Conservation (phyloP, 139 green algal species). For the Tetratostichococcus sp. region DNA sequence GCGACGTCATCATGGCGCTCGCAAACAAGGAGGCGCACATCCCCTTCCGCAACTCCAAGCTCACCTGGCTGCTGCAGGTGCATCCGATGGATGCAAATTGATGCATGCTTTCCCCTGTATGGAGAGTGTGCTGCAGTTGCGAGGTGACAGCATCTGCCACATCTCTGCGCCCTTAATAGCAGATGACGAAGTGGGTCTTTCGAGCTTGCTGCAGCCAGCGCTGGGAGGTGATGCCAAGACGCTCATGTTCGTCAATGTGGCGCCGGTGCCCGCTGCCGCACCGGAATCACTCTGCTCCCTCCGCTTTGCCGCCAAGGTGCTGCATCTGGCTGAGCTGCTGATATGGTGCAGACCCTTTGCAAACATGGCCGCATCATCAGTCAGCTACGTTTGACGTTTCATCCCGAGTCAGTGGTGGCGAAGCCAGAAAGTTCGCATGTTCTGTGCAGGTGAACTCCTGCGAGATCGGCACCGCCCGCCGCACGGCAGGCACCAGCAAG, state of each 20-base stretch:
- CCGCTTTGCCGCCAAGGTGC: conserved; percentile 85
- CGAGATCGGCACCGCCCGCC: conserved; percentile 48
- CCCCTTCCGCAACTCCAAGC: conserved; percentile 86
- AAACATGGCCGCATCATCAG: no score
- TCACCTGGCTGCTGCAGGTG: conserved; percentile 81
- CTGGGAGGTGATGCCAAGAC: conserved; percentile 86
- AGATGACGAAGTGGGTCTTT: no score
- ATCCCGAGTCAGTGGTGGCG: no score
- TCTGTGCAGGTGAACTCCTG: conserved; percentile 55
- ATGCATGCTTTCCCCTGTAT: no score
- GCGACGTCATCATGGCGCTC: conserved; percentile 75
- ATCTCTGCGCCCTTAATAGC: no score
- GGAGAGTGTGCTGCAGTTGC: no score
- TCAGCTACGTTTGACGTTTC: no score
- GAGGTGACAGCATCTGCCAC: no score
- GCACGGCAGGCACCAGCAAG: conserved; percentile 4
- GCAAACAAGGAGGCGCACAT: conserved; percentile 65
- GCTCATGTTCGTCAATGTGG: conserved; percentile 94
- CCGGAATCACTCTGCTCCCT: conserved; percentile 83
- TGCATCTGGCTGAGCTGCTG: no score
- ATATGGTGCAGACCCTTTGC: no score
- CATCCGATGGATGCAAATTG: background rate
- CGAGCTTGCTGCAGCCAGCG: conserved; percentile 65
- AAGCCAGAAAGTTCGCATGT: no score
- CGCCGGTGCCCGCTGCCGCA: conserved; percentile 51